phyloP scores from a whole-genome alignment of 345 rosid genomes.

The Eucalyptus fibrosa region DNA sequence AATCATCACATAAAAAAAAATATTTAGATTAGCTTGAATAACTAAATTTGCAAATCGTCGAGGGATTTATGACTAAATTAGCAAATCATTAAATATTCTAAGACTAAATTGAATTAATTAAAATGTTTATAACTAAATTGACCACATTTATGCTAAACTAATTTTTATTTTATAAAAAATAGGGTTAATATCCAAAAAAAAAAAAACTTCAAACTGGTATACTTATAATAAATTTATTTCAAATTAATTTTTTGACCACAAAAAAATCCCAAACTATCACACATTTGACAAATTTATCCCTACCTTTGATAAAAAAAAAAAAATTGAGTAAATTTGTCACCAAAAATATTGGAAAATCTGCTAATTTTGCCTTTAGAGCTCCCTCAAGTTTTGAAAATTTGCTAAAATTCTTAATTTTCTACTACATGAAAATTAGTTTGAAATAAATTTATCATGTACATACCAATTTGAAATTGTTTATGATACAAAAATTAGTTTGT shows the following conservation, averaged over 20 bases:
- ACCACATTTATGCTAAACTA: neutral
- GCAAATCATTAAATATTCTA: neutral
- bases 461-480: neutral
- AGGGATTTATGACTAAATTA: neutral
- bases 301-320: neutral
- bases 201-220: rapidly evolving
- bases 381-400: neutral
- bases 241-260: neutral
- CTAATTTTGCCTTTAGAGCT: neutral
- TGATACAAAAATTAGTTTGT: neutral
- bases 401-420: neutral
- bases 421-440: neutral
- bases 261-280: rapidly evolving
- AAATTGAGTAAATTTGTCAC: rapidly evolving
- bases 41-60: neutral
- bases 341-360: neutral
- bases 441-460: rapidly evolving
- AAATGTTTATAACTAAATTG: rapidly evolving
- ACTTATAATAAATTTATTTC: neutral
- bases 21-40: rapidly evolving
- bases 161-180: neutral
- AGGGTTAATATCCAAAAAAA: too few species aligned
- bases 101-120: neutral
- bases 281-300: neutral
- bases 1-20: too few species aligned